These are phyloP conservation scores for Yamadazyma insecticola DNA, from an alignment of 805 yeast species.

Conservation along the genomic window DNA sequence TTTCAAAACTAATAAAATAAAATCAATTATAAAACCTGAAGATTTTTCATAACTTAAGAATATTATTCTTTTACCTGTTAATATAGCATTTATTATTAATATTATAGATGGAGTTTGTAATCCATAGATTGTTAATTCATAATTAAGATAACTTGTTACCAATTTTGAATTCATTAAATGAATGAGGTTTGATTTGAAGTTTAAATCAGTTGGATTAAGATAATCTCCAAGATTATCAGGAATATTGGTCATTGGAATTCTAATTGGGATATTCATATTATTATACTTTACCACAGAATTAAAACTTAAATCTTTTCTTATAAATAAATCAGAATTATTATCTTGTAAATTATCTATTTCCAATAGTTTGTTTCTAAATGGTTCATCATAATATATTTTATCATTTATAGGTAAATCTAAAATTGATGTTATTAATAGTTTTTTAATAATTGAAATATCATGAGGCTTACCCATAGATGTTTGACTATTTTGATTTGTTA, in stretches of 20 bases:
- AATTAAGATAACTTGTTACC: constrained; percentile 29
- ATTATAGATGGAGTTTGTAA: constrained; percentile 45
- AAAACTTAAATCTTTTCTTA: constrained; percentile 40
- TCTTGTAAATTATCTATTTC: constrained; percentile 17
- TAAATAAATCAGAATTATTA: constrained; percentile 30
- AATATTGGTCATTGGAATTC: constrained; percentile 35
- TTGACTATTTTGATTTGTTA: constrained; percentile 10
- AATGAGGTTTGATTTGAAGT: constrained; percentile 35
- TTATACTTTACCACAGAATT: constrained; percentile 35
- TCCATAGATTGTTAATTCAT: constrained; percentile 52
- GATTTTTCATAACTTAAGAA: constrained; percentile 36
- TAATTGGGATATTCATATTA: constrained; percentile 41
- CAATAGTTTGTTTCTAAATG: constrained; percentile 31
- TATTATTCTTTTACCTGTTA: constrained; percentile 38
- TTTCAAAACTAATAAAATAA: constrained; percentile 35
- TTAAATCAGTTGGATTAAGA: constrained; percentile 41
- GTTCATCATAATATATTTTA: constrained; percentile 35
- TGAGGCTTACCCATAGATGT: too few species aligned
- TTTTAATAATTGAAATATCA: constrained; percentile 28
- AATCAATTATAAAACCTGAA: constrained; percentile 38
- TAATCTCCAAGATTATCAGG: constrained; percentile 43
- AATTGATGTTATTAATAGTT: constrained; percentile 36
- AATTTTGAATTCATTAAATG: constrained; percentile 31
- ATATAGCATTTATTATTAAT: constrained; percentile 31
- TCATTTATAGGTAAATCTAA: constrained; percentile 40